Conservation (phyloP, 2,329 filamentous ascomycete genomes). For the Zymoseptoria ardabiliae region DNA sequence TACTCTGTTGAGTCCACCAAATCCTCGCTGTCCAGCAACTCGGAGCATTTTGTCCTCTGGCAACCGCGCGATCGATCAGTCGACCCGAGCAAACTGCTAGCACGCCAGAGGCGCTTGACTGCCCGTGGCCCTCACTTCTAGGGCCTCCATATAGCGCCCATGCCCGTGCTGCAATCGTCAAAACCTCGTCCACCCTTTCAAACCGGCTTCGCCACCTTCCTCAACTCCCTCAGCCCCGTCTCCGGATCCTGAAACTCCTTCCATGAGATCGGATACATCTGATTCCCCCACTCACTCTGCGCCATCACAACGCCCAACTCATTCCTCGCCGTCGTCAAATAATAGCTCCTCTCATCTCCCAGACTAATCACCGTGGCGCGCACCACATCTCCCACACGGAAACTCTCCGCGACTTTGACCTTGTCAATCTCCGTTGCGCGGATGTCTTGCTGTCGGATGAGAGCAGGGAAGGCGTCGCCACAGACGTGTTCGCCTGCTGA, state of each 20-base stretch:
- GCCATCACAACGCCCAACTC: constrained; percentile 92
- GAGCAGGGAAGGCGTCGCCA: constrained; percentile 26
- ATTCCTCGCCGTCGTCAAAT: constrained; percentile 85
- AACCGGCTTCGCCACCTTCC: constrained; percentile 92
- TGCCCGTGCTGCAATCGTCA: too few relatives aligned
- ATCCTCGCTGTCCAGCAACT: not conserved
- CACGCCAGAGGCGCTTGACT: not conserved
- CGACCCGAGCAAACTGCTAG: not conserved
- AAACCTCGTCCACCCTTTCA: constrained; percentile 38
- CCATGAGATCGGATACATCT: constrained; percentile 92
- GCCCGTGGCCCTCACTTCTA: not conserved
- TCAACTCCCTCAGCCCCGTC: constrained; percentile 65
- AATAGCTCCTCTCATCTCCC: constrained; percentile 92
- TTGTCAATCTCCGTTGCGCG: constrained; percentile 93
- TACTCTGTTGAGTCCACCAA: not conserved
- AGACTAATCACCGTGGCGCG: constrained; percentile 73
- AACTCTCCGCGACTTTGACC: constrained; percentile 83
- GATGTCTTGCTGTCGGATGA: constrained; percentile 63
- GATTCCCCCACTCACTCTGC: constrained; percentile 75
- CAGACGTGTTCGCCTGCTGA: constrained; percentile 33
- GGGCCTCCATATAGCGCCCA: not conserved
- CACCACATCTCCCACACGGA: constrained; percentile 87
- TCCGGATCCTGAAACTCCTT: constrained; percentile 83
- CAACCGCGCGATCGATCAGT: not conserved
- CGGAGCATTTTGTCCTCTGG: not conserved